These are phyloP conservation scores for Scutellaria baicalensis DNA, from an alignment of 257 asterid species.

Conservation along the genomic window DNA sequence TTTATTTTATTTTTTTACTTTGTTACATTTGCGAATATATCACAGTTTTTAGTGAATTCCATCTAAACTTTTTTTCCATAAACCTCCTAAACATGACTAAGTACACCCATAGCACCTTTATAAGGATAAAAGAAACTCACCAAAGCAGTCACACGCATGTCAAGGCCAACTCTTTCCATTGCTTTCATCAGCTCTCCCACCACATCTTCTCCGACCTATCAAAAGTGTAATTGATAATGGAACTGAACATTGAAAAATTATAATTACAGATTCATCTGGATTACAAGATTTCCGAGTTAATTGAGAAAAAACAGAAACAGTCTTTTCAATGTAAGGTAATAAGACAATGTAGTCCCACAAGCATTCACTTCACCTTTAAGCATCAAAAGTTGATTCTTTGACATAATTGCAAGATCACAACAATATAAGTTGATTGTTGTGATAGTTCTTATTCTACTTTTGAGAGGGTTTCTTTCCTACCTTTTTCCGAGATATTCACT, in stretches of 20 bases:
- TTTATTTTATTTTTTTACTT: too few species aligned
- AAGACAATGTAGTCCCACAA: background rate
- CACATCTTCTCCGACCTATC: conserved; percentile 78
- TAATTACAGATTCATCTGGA: background rate
- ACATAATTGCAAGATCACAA: background rate
- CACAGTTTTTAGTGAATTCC: too few species aligned
- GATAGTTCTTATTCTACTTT: background rate
- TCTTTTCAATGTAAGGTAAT: background rate
- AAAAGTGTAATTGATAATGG: background rate
- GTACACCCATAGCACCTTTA: background rate
- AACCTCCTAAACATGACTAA: background rate
- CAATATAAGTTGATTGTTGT: background rate
- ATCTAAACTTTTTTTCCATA: too few species aligned
- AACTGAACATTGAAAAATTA: background rate
- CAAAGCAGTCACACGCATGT: conserved; percentile 82
- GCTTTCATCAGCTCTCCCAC: conserved; percentile 76
- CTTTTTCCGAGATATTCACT: background rate
- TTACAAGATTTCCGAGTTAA: background rate
- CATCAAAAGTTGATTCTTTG: background rate
- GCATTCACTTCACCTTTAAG: background rate
- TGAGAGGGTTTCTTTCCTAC: background rate
- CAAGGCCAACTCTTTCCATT: conserved; percentile 69
- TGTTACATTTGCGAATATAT: too few species aligned
- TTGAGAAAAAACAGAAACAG: background rate
- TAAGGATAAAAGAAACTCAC: conserved; percentile 28